Base-by-base conservation (phyloP, 139 green algal species). In the Chlamydomonas sp. region DNA sequence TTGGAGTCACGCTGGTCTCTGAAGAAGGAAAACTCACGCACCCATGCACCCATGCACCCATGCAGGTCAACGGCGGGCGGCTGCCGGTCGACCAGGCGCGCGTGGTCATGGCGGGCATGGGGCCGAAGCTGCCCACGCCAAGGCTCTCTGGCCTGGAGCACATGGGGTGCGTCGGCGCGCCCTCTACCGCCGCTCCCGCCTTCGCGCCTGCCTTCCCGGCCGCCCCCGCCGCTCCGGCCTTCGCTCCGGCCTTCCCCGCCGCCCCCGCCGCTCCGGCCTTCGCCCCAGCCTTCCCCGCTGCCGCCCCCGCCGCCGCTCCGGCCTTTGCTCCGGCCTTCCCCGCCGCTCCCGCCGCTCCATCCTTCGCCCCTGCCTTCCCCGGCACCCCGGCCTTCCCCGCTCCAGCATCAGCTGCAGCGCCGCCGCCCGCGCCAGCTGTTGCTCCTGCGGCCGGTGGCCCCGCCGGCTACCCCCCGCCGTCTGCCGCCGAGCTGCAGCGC, bases 101-200 rank as follows among this genome's bases (percentile, higher is more conserved):
- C 3, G 75, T 79, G 3, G 50, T 85, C 3, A 59, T 88, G 1
- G 78, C 85, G 24, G 87, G 87, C 3, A 70, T 84, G 13, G 83
- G 84, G 3, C 84, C 84, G 0, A 43, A 72, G 6, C 71, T 90
- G 57, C 84, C 84, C 0, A 72, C 74, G 3, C 87, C 87, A 1
- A 67, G 61, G 10, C 65, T 92, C 68, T 50, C 69, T 37, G 87
- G 87, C 47, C 50, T 78, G 61, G 48, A 77, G 60, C 70, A 60
- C 58, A 29, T 30, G 13, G 38, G 20, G 33, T n/a, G n/a, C n/a
- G 28, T 54, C 24, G 26, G 33, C 8, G 68, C 64, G 2, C 35
- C 64, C 16, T 16, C 20, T 16, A 22, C 57, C n/a, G 20, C 10
- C 57, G 16, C 29, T n/a, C 24, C 58, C 39, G 36, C 30, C 43